Evolutionary conservation across 441 rosid species (phyloP).

Genomic region (Bocquillonia castaneifolia): DNA sequence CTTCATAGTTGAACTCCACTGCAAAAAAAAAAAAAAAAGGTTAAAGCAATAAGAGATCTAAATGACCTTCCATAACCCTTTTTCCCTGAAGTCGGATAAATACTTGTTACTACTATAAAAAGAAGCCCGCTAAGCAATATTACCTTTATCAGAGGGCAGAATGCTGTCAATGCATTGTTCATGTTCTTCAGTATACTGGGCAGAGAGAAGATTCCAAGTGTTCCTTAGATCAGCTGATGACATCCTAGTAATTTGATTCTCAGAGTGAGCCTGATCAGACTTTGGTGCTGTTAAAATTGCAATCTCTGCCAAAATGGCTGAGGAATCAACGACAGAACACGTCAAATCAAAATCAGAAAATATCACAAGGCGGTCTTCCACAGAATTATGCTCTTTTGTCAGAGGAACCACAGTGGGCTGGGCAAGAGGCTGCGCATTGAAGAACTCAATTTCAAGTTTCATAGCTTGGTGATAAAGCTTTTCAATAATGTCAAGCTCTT

Average conservation of each 20-base stretch:
- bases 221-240: constrained; percentile 68
- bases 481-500: constrained; percentile 86
- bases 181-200: constrained; percentile 75
- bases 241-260: constrained; percentile 52
- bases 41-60: background rate
- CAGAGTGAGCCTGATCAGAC: constrained; percentile 54
- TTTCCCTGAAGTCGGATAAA: background rate
- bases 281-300: constrained; percentile 89
- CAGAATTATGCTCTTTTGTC: constrained; percentile 47
- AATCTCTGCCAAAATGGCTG: constrained; percentile 94
- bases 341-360: constrained; percentile 96
- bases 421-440: constrained; percentile 62
- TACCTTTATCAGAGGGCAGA: constrained; percentile 61
- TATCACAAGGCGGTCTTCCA: constrained; percentile 49
- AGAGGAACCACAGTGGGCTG: constrained; percentile 76
- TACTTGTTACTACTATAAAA: constrained; percentile 9
- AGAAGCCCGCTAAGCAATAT: background rate
- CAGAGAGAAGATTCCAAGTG: constrained; percentile 74
- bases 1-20: constrained; percentile 68
- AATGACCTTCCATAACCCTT: constrained; percentile 12
- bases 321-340: constrained; percentile 87
- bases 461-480: constrained; percentile 94
- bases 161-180: constrained; percentile 84
- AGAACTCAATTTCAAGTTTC: constrained; percentile 93
- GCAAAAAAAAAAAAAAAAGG: constrained; percentile 23